Percentiles rank a stretch among this genome's conserved stretches.
phyloP scores from a whole-genome alignment of 2,329 filamentous ascomycete genomes.

The Arthrobotrys musiformis region DNA sequence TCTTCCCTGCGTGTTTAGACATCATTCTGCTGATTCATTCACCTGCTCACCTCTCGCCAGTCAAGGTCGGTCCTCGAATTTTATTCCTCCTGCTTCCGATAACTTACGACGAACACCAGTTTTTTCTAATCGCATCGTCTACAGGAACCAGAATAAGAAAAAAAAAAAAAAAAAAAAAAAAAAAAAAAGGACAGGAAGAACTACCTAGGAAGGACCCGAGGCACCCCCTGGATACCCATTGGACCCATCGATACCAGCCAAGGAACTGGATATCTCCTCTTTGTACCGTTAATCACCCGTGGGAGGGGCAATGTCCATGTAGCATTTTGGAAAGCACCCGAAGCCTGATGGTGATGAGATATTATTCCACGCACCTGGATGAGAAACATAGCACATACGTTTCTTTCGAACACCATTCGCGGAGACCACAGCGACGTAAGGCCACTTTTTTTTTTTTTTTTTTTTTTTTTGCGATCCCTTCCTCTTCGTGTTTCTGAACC shows the following conservation, averaged over 20 bases:
- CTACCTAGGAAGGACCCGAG: conserved; percentile 54
- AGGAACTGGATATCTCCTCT: conserved; percentile 53
- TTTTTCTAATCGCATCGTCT: conserved; percentile 54
- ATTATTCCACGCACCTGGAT: conserved; percentile 54
- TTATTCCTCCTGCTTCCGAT: conserved; percentile 44
- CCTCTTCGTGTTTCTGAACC: conserved; percentile 19
- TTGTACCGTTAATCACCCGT: conserved; percentile 54
- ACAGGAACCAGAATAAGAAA: conserved; percentile 43
- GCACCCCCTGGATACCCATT: conserved; percentile 54
- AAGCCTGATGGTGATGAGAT: conserved; percentile 55
- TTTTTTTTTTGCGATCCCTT: conserved; percentile 1
- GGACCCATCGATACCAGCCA: conserved; percentile 55
- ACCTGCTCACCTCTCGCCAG: conserved; percentile 46
- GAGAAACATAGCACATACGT: conserved; percentile 46
- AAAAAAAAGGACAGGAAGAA: conserved; percentile 24
- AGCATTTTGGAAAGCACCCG: conserved; percentile 52
- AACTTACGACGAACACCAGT: conserved; percentile 34
- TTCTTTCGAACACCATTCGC: conserved; percentile 32
- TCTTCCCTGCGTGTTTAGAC: conserved; percentile 56
- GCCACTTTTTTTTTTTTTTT: conserved; percentile 22
- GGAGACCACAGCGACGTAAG: conserved; percentile 47
- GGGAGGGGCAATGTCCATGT: conserved; percentile 56
- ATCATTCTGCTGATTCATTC: conserved; percentile 54
- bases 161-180: conserved; percentile 16
- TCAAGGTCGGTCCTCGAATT: conserved; percentile 50